Base-by-base conservation (phyloP, 1,284 basidiomycete genomes). In the Phylloporus sp. region DNA sequence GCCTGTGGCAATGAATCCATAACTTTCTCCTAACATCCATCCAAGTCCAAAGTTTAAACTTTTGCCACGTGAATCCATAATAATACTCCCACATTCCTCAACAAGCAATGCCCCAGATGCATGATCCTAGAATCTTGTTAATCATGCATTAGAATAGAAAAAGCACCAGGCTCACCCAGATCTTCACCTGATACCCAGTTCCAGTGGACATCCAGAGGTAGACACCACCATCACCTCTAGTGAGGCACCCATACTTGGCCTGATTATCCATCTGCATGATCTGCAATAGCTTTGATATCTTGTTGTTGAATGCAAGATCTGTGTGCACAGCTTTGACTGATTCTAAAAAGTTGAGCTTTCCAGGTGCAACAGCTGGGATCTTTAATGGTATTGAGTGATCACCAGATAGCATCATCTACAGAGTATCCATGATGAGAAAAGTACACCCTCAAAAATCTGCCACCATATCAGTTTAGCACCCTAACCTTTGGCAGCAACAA, bases 181-280 rank as follows among this genome's bases (percentile, higher is more conserved):
- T 96, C 79, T 96, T 97, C 77, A 96, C 95, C 65, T 82, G 76
- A 76, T 96, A 97, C 20, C 87, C 88, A 22, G 88, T 86, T 20
- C 91, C 89, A 11, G 91, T 92, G 0, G 98, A 97, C 81, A 98
- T 92, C 31, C 97, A 86, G 58, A 99, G 81, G 78, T 99, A 99
- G 42, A 91, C 88, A 18, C 91, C 90, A 2, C 95, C 95, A 66
- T 98, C 94, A 0, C 96, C 95, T 49, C 96, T 82, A 3, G 91
- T 89, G 22, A 98, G 86, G 71, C 90, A 91, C 34, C 92, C 90
- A 72, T 99, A 99, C 80, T 99, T 99, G 13, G 96, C 96, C 78
- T 98, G 97, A 75, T 92, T 95, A 77, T 99, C 98, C 95, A 99
- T 98, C 32, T 95, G 84, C 15, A 86, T 87, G 64, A 97, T 86